Evolutionary conservation across 108 stramenopile species (phyloP).

Genomic region (Aurantiochytrium sp.): DNA sequence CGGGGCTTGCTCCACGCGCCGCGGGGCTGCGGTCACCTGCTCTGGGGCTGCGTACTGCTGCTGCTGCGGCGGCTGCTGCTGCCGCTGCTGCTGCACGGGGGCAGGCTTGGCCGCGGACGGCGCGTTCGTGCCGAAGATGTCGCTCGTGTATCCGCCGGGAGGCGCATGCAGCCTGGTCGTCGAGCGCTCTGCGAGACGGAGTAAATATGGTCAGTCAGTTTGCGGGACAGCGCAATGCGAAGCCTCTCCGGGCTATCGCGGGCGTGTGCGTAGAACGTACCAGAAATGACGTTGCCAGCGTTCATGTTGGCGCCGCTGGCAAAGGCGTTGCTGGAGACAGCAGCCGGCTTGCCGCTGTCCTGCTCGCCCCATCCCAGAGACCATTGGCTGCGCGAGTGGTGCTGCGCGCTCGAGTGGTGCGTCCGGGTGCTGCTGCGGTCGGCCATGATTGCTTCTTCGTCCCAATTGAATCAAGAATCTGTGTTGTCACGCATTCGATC

Average conservation of each 20-base stretch:
- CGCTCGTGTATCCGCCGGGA: constrained; percentile 49
- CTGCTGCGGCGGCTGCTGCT: background rate
- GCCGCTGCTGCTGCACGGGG: background rate
- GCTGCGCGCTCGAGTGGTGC: background rate
- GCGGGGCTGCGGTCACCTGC: background rate
- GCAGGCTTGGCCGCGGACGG: background rate
- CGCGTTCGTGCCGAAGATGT: constrained; percentile 31
- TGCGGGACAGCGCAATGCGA: no score
- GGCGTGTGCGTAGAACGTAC: background rate
- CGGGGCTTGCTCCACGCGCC: background rate
- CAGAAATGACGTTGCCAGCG: constrained; percentile 16
- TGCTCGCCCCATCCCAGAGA: background rate
- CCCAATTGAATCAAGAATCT: no score
- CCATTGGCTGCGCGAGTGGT: constrained; percentile 14
- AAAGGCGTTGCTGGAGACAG: background rate
- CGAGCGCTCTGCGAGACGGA: constrained; percentile 46
- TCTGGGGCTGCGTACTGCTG: background rate
- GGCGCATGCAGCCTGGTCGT: constrained; percentile 49
- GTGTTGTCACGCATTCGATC: no score
- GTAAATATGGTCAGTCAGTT: no score
- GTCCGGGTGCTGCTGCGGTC: constrained; percentile 25
- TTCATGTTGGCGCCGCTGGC: background rate
- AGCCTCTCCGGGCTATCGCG: no score
- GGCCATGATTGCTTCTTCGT: no score
- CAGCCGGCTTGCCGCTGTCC: background rate